phyloP scores from a whole-genome alignment of 2,329 filamentous ascomycete species.

The Gnomoniopsis sp. region DNA sequence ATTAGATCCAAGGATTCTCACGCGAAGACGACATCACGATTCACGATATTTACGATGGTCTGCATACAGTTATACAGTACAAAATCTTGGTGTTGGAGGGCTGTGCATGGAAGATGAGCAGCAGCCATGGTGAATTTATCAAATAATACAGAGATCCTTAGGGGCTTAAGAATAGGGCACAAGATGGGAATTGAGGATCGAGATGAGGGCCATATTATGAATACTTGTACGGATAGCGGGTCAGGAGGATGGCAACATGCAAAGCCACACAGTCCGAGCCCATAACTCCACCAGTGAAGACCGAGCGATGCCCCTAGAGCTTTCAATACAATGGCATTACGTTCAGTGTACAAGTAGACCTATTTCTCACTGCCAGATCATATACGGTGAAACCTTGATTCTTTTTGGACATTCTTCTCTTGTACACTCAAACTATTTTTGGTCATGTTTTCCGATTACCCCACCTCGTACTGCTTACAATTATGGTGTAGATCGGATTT shows the following conservation, averaged over 20 bases:
- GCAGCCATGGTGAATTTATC: background rate
- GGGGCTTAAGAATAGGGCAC: background rate
- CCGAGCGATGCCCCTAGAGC: no score
- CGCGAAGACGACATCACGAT: background rate
- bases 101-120: background rate
- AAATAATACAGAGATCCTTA: background rate
- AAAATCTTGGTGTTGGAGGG: background rate
- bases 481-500: no score
- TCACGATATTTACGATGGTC: background rate
- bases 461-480: no score
- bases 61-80: background rate
- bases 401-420: no score
- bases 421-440: no score
- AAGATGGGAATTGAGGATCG: background rate
- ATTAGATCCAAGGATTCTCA: background rate
- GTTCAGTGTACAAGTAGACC: no score
- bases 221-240: background rate
- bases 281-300: no score
- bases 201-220: background rate
- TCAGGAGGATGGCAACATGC: background rate
- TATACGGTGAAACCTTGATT: no score
- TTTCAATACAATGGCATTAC: no score
- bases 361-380: no score
- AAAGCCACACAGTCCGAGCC: no score
- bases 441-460: no score